Evolutionary conservation across 2,329 filamentous ascomycete species (phyloP), one percentile per base, ranked within the genome.

Genomic region (Fusarium avenaceum): DNA sequence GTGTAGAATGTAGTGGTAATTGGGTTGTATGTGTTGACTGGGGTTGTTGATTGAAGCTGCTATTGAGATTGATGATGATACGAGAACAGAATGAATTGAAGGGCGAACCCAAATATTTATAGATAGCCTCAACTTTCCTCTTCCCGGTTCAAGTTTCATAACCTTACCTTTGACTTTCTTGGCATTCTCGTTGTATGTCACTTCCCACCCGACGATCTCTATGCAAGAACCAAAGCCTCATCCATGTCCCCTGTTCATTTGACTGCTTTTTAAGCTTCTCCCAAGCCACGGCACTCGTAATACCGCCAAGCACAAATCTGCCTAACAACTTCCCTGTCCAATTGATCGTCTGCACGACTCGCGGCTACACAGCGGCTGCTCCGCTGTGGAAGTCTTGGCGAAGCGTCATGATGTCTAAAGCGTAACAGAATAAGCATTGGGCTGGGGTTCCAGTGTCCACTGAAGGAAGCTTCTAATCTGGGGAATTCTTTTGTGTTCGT

Each of bases 251-350:
- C 43, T 63, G 38, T 28, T 17, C 32, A 15, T 35, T 56, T 40
- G 24, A n/a, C n/a, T n/a, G 30, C 50, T 55, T 40, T 26, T 17
- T 15, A 17, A 22, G 15, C 33, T n/a, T 38, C 35, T 38, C 20
- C 61, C 63, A 43, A 65, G 63, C 63, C 63, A 66, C 63, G 63
- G 46, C 57, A 66, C 51, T 66, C 63, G 63, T 63, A 66, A 66
- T 66, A 44, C 47, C 43, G 62, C 43, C 62, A 66, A 65, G 42
- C 11, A 42, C 24, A 3, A 45, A 45, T 32, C 55, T 45, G 40
- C 55, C 24, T 24, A 39, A 17, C 33, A n/a, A 33, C 38, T 14
- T 22, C 4, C 4, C 15, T 7, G 22, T 14, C 58, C 48, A 65
- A 63, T 63, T 63, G 52, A 63, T 49, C 38, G 24, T 51, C 33